Base-by-base conservation (phyloP, 441 rosid species). In the Jatropha multifida region DNA sequence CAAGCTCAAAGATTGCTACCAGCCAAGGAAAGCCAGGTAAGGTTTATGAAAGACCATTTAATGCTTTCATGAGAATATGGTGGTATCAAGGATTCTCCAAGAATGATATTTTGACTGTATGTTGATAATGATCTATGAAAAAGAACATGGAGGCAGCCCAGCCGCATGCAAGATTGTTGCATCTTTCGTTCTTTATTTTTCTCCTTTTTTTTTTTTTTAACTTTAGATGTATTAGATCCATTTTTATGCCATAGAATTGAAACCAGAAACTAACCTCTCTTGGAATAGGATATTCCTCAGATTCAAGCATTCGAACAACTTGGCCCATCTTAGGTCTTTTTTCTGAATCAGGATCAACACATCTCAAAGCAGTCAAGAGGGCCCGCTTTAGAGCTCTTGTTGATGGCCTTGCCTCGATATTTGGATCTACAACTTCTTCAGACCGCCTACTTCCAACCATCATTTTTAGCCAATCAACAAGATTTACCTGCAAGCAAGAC, bases 391-490 rank as follows among this genome's bases (percentile, higher is more conserved):
- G 77, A 72, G 93, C 90, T 78, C 96, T 79, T 6, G 97, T 90
- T 18, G 97, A 81, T 70, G 98, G 99, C 80, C 84, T 88, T 17
- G 79, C 87, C 71, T 89, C 97, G 10, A 96, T 92, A 61, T 85
- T 86, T 20, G 94, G 92, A 77, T 96, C 99, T n/a, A 90, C 84
- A 37, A 94, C 98, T 86, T 92, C 98, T 71, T 96, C 98, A 5
- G 97, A 74, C 55, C 90, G 88, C 85, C 96, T 83, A 79, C 73
- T 79, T 65, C 97, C 97, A 6, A 94, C 97, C 98, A 96, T 94
- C 95, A 91, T 90, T 80, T 96, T 96, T 75, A 94, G 86, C 99
- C 98, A 96, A 81, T 96, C 98, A 14, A 96, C 98, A 52, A 96
- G 82, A 86, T 96, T 96, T 76, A 96, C 97, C 99, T 96, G 85